Evolutionary conservation across 345 rosid species (phyloP).

Genomic region (Arabidopsis arenosa): DNA sequence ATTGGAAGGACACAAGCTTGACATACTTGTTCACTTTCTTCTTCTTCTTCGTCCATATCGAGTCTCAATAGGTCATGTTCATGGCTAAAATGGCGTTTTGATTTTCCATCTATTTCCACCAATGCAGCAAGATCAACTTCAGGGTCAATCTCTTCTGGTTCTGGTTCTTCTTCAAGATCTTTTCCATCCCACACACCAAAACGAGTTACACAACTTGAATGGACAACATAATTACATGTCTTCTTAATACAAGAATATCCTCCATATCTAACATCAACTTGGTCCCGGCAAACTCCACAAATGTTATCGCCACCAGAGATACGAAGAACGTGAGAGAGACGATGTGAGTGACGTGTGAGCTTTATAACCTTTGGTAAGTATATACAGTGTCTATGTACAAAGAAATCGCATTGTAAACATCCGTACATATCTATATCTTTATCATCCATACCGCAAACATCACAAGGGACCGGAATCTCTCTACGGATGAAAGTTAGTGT

Average conservation of each 20-base stretch:
- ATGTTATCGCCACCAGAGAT: not conserved
- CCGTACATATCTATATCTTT: not conserved
- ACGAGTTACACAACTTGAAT: not conserved
- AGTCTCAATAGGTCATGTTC: not conserved
- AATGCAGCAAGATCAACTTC: not conserved
- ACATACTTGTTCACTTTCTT: not conserved
- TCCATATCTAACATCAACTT: not conserved
- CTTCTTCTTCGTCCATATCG: not conserved
- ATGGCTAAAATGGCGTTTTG: conserved; percentile 6
- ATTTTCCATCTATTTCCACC: not conserved
- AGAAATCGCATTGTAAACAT: conserved; percentile 26
- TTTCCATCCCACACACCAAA: conserved; percentile 20
- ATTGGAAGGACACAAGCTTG: conserved; percentile 28
- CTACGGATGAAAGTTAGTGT: conserved; percentile 11
- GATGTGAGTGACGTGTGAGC: conserved; percentile 5
- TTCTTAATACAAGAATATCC: not conserved
- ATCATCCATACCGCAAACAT: not conserved
- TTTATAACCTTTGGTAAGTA: conserved; percentile 9
- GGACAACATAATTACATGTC: not conserved
- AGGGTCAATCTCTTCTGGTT: not conserved
- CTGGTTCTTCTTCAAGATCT: conserved; percentile 8
- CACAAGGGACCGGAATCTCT: not conserved
- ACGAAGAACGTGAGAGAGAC: not conserved
- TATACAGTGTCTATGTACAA: conserved; percentile 4
- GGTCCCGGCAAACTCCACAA: not conserved